Evolutionary conservation across 257 asterid genomes (phyloP).

Genomic region (Penstemon eatonii): DNA sequence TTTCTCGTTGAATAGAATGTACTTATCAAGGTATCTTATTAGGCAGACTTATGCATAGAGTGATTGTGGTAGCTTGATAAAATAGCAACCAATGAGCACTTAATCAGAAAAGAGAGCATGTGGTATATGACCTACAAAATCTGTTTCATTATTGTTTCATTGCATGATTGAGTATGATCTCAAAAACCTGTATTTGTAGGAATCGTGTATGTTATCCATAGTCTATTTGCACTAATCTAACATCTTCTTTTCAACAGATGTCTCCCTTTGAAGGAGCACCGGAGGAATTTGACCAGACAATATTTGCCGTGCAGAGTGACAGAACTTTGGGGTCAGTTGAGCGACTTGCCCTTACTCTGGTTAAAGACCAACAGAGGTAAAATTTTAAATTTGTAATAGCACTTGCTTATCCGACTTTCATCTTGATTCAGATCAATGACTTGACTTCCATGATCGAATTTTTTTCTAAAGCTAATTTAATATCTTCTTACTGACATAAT

Average conservation of each 20-base stretch:
- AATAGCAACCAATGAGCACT: constrained; percentile 1
- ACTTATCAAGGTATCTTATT: not conserved
- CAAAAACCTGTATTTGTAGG: constrained; percentile 6
- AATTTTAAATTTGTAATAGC: not conserved
- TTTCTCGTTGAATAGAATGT: not conserved
- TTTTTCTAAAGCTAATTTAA: not conserved
- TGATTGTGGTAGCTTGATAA: not conserved
- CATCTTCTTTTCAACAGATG: constrained; percentile 50
- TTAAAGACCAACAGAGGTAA: constrained; percentile 90
- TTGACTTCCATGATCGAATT: not conserved
- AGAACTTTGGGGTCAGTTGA: constrained; percentile 61
- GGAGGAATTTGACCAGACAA: constrained; percentile 93
- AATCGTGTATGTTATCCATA: not conserved
- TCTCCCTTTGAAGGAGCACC: constrained; percentile 87
- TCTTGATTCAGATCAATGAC: not conserved
- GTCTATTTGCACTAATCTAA: constrained; percentile 8
- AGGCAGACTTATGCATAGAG: not conserved
- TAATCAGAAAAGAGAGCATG: not conserved
- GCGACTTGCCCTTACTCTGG: constrained; percentile 64
- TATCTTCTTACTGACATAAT: not conserved
- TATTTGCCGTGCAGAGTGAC: constrained; percentile 64
- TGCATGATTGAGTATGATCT: constrained; percentile 8
- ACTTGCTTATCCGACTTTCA: not conserved
- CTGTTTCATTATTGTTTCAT: no score
- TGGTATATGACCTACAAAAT: not conserved